Base-by-base conservation (phyloP, 192 early-diverging fungal genomes). In the Linnemannia zychae region DNA sequence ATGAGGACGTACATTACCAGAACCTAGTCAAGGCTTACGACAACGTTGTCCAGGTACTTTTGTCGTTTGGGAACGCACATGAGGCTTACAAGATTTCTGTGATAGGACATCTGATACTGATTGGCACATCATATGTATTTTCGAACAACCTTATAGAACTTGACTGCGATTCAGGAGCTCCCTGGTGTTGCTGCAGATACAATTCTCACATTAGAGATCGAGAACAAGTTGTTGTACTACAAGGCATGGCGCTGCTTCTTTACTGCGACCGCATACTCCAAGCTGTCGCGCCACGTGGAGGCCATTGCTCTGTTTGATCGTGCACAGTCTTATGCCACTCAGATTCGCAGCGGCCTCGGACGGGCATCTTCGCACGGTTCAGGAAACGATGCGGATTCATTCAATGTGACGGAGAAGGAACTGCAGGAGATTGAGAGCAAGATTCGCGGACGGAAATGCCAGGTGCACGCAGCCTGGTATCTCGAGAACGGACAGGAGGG, bases 1-100 rank as follows among this genome's bases (percentile, higher is more conserved):
- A 83, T 38, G 66, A 87, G 65, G 78, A 91, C 81, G 90, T 88
- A 31, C 91, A 90, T 60, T 83, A 88, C 65, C 92, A 93, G 71
- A 91, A 95, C 22, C 78, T 94, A 18, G 91, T 95, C 67, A 93
- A 92, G 66, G 78, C 93, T 16, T 95, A 91, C 60, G 93, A 95
- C 73, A 88, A 88, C 53, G 87, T 93, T 50, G 75, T 92, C 17
- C 89, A 93, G 90, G 93, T 93, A 87, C 36, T 67, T 67, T 46
- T 7, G 28, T 37, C 49, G 12, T 22, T 50, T 0, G 50, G 48
- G 20, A 15, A 2, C 16, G 12, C 5, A 33, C 22, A 18, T 17
- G n/a, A 38, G 6, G 40, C 31, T 2, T 16, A 0, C 57, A 37
- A 6, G 52, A 18, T 22, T 2, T 69, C 16, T 34, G 7, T 33